Percentiles rank a stretch among this genome's conserved stretches.
Evolutionary conservation across 2,329 filamentous ascomycete species (phyloP).

Genomic region (Alternaria rosae): DNA sequence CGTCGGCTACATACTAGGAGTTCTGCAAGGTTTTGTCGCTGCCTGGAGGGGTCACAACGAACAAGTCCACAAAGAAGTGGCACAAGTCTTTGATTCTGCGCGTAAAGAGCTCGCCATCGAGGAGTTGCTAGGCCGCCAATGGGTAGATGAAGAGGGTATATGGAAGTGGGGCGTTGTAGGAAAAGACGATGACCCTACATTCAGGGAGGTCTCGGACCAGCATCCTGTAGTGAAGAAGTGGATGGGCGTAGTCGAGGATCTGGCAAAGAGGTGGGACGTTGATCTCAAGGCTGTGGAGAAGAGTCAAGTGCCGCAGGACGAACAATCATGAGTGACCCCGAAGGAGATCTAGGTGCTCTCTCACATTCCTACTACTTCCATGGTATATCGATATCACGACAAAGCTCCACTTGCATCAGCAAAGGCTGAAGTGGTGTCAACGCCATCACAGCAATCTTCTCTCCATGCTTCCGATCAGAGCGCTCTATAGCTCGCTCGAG

Average conservation of each 20-base stretch:
- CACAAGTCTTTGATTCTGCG: conserved; percentile 54
- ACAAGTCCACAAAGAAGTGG: conserved; percentile 36
- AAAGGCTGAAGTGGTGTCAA: not conserved
- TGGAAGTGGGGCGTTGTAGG: conserved; percentile 69
- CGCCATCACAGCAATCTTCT: not conserved
- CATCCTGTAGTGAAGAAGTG: conserved; percentile 74
- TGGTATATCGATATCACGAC: not conserved
- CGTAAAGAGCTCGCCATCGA: conserved; percentile 66
- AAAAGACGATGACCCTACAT: conserved; percentile 45
- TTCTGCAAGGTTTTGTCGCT: conserved; percentile 73
- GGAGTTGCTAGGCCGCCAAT: conserved; percentile 70
- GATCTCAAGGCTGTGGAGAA: conserved; percentile 50
- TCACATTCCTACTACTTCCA: not conserved
- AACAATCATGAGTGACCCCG: conserved; percentile 20
- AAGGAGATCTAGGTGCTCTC: not conserved
- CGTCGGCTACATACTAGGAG: conserved; percentile 77
- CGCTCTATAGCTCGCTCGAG: not conserved
- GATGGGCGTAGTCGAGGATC: conserved; percentile 56
- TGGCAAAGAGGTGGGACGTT: conserved; percentile 53
- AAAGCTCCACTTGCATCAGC: not conserved
- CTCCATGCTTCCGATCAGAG: not conserved
- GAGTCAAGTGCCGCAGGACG: conserved; percentile 46
- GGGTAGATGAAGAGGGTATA: conserved; percentile 73
- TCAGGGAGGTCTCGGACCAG: conserved; percentile 62
- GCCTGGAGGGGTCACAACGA: conserved; percentile 52